Conservation (phyloP, 1,284 basidiomycete species). For the Apiotrichum porosum region DNA sequence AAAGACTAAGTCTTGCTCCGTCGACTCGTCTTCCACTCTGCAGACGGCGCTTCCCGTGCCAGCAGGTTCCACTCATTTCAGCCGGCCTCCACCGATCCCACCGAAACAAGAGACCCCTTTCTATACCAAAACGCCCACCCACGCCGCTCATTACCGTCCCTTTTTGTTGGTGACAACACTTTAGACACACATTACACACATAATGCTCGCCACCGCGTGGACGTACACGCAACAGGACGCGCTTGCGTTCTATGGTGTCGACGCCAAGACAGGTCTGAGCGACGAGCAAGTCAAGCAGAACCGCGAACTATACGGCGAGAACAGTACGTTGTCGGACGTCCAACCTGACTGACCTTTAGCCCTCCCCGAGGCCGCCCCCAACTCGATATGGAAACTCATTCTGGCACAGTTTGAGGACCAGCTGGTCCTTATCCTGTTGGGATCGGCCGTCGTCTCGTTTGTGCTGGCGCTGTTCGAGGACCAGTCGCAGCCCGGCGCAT, state of each 20-base stretch:
- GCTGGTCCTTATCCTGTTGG: constrained; percentile 87
- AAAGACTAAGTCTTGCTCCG: too few relatives aligned
- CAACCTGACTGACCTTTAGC: constrained; percentile 53
- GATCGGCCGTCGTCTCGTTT: constrained; percentile 84
- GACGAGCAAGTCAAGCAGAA: constrained; percentile 57
- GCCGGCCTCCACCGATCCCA: too few relatives aligned
- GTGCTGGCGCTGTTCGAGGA: constrained; percentile 81
- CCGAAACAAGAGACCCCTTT: too few relatives aligned
- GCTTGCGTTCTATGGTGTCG: constrained; percentile 40
- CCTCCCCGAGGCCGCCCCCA: constrained; percentile 81
- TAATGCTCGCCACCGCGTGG: constrained; percentile 48
- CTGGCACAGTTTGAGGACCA: constrained; percentile 98
- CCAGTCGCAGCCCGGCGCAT: constrained; percentile 56
- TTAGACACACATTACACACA: too few relatives aligned
- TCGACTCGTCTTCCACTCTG: too few relatives aligned
- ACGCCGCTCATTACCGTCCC: too few relatives aligned
- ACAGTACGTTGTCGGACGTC: constrained; percentile 56
- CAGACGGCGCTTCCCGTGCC: too few relatives aligned
- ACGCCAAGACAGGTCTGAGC: constrained; percentile 36
- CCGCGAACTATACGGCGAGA: constrained; percentile 73
- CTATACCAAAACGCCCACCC: too few relatives aligned
- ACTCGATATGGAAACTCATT: constrained; percentile 87
- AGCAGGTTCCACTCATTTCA: too few relatives aligned
- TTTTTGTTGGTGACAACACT: too few relatives aligned
- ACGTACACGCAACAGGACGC: constrained; percentile 42